These are phyloP conservation scores for Leccinellum rugosiceps DNA, from an alignment of 768 basidiomycete genomes.

Conservation along the genomic window DNA sequence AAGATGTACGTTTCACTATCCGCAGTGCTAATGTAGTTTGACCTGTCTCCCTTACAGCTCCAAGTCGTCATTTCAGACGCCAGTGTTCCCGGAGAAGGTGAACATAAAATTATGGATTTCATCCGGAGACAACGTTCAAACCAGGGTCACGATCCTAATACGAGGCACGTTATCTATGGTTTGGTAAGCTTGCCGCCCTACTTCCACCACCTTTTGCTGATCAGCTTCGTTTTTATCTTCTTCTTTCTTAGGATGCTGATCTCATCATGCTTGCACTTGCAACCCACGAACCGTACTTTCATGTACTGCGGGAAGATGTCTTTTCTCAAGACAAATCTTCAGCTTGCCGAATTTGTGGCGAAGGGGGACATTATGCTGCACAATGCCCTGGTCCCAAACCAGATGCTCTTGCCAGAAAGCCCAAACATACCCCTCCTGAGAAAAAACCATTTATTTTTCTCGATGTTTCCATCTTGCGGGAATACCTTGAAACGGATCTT, in stretches of 20 bases:
- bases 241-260: conserved; percentile 79
- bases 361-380: conserved; percentile 92
- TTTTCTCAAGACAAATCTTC: conserved; percentile 80
- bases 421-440: conserved; percentile 51
- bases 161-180: conserved; percentile 95
- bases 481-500: conserved; percentile 97
- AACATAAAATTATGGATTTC: conserved; percentile 99
- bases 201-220: conserved; percentile 3
- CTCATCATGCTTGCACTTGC: conserved; percentile 98
- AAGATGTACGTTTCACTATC: conserved; percentile 52
- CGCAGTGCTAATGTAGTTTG: neutral
- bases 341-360: conserved; percentile 90
- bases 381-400: conserved; percentile 85
- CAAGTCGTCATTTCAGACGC: conserved; percentile 97
- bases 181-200: conserved; percentile 50
- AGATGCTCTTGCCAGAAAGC: conserved; percentile 43
- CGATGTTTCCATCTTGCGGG: conserved; percentile 91
- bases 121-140: conserved; percentile 88
- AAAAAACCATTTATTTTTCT: conserved; percentile 99
- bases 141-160: conserved; percentile 91
- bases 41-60: conserved; percentile 46
- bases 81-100: conserved; percentile 96
- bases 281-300: conserved; percentile 98
- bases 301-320: conserved; percentile 96
- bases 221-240: neutral